Conservation (phyloP, 169 alveolate genomes). For the Eimeria sp. region DNA sequence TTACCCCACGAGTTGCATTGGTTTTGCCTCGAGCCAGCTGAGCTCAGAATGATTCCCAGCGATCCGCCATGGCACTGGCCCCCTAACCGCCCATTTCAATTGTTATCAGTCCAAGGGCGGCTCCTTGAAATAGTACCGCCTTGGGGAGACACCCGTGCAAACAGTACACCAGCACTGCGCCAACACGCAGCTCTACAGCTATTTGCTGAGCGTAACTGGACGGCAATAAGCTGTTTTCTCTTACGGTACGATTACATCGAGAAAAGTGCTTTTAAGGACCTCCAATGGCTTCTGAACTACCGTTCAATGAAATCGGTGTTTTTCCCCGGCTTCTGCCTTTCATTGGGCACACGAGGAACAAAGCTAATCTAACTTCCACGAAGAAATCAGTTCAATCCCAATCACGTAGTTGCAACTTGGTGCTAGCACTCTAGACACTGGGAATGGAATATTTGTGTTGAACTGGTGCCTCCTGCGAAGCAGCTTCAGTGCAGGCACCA, state of each 20-base stretch:
- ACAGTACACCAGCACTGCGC: background rate
- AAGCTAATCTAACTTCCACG: background rate
- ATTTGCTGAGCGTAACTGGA: background rate
- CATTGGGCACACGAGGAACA: background rate
- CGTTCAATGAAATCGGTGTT: background rate
- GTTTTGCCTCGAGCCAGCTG: background rate
- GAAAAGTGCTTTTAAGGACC: background rate
- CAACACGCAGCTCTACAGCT: background rate
- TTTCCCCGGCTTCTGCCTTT: background rate
- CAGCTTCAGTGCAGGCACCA: background rate
- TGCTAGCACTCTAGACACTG: background rate
- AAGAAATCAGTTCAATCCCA: background rate
- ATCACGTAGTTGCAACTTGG: background rate
- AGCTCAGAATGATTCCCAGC: background rate
- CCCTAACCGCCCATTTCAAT: background rate
- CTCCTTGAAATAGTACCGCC: background rate
- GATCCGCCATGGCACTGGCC: background rate
- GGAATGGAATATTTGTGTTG: background rate
- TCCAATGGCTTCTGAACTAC: background rate
- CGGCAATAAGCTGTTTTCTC: background rate
- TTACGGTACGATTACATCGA: background rate
- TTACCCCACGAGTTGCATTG: background rate
- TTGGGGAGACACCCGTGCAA: background rate
- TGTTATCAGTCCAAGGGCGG: background rate
- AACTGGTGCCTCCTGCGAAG: background rate